Evolutionary conservation across 2,329 filamentous ascomycete genomes (phyloP).

Genomic region (Colletotrichum gigasporum): DNA sequence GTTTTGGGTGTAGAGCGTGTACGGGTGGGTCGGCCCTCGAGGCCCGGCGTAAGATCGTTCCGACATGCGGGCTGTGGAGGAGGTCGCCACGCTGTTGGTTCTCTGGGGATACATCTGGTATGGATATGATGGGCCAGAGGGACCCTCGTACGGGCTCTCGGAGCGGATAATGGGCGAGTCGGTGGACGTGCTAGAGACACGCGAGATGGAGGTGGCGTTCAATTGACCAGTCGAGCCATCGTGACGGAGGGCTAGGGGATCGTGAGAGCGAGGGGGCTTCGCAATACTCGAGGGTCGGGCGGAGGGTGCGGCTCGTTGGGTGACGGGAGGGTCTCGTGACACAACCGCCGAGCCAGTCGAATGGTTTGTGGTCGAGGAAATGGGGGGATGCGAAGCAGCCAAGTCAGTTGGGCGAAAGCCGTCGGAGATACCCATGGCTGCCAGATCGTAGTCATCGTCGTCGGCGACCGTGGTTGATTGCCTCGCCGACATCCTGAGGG

Average conservation of each 20-base stretch:
- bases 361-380: conserved; percentile 37
- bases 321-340: conserved; percentile 19
- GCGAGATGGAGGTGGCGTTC: conserved; percentile 10
- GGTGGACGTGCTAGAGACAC: conserved; percentile 45
- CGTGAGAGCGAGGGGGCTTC: conserved; percentile 59
- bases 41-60: conserved; percentile 68
- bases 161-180: conserved; percentile 49
- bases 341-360: conserved; percentile 32
- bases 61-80: conserved; percentile 70
- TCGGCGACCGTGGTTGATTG: conserved; percentile 46
- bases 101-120: conserved; percentile 87
- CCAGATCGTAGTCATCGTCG: conserved; percentile 60
- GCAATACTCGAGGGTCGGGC: conserved; percentile 63
- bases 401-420: conserved; percentile 56
- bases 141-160: conserved; percentile 75
- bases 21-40: conserved; percentile 82
- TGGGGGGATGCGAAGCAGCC: conserved; percentile 33
- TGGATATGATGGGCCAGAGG: conserved; percentile 81
- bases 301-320: conserved; percentile 34
- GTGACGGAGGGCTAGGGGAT: conserved; percentile 61
- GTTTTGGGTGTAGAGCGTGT: conserved; percentile 86
- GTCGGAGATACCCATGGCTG: conserved; percentile 61
- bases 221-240: conserved; percentile 51
- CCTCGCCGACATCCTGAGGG: conserved; percentile 52
- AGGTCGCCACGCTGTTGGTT: conserved; percentile 74